Evolutionary conservation across 2,329 filamentous ascomycete genomes (phyloP), one percentile per base, ranked within the genome.

Genomic region (Ceratocystis variospora): DNA sequence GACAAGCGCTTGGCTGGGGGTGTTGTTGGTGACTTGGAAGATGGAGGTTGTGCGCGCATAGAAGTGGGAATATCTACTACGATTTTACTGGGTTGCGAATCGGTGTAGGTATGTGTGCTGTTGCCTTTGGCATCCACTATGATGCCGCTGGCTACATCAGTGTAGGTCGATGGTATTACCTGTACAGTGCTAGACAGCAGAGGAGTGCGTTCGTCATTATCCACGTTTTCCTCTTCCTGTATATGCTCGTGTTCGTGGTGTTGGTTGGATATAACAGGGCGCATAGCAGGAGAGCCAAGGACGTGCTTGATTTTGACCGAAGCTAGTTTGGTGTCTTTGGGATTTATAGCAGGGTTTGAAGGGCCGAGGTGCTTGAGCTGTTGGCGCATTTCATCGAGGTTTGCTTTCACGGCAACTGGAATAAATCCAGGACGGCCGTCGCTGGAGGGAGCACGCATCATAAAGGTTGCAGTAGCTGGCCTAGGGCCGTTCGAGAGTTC

Each of bases 221-320:
- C 61, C 68, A 6, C 28, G 15, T 53, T 22, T 15, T 41, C 28
- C 70, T 70, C 2, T 70, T 71, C 63, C 3, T 66, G 37, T 12
- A 46, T 64, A 45, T 67, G 63, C 4, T 62, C 53, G 19, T 63
- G 66, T 5, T 28, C 48, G 25, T 53, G 50, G 7, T n/a, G 4
- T 15, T 55, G 46, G 4, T 31, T 22, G 15, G 53, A 25, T 10
- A 12, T 46, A 64, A 62, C 33, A 19, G 57, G 41, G 28, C 62
- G 44, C 15, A 68, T 64, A 6, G 65, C 68, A 25, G 72, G 72
- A 17, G 68, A 69, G 28, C 55, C 65, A 12, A 76, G 70, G 31
- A 76, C 76, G 69, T 77, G 76, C 75, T 88, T 88, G 70, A 88
- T 85, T 74, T 87, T 87, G 70, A 88, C 85, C 0, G 85, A 81